Evolutionary conservation across 768 basidiomycete species (phyloP).

Genomic region (Russula vinacea): DNA sequence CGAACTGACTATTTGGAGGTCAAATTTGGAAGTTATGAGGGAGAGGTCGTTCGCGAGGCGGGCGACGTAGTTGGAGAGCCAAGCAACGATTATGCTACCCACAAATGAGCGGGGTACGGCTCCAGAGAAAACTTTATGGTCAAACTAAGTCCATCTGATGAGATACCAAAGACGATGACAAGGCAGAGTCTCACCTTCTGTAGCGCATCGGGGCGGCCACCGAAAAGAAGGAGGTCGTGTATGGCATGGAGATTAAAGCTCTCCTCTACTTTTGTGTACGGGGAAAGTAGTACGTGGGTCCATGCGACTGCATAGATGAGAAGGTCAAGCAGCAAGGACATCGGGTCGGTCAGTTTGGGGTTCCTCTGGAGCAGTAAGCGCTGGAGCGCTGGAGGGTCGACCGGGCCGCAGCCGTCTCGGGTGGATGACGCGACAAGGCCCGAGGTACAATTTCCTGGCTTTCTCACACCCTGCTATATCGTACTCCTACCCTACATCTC

Average conservation of each 20-base stretch:
- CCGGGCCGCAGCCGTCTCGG: slow-evolving; percentile 1
- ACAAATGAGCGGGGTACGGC: slow-evolving; percentile 86
- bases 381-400: background rate
- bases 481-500: background rate
- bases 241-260: slow-evolving; percentile 91
- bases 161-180: background rate
- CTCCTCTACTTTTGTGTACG: slow-evolving; percentile 97
- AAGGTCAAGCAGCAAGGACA: slow-evolving; percentile 47
- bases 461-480: background rate
- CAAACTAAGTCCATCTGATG: slow-evolving; percentile 55
- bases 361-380: background rate
- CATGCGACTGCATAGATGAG: slow-evolving; percentile 52
- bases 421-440: slow-evolving; percentile 5
- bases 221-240: slow-evolving; percentile 84
- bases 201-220: slow-evolving; percentile 45
- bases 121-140: slow-evolving; percentile 85
- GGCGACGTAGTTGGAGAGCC: slow-evolving; percentile 50
- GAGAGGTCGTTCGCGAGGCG: slow-evolving; percentile 43
- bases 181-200: slow-evolving; percentile 40
- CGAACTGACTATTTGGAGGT: slow-evolving; percentile 69
- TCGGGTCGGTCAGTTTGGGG: slow-evolving; percentile 19
- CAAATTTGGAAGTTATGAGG: slow-evolving; percentile 52
- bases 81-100: slow-evolving; percentile 69
- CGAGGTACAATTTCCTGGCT: too few species aligned
- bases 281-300: slow-evolving; percentile 71